Conservation (phyloP, 306 rosid genomes). For the Acacia crassicarpa region DNA sequence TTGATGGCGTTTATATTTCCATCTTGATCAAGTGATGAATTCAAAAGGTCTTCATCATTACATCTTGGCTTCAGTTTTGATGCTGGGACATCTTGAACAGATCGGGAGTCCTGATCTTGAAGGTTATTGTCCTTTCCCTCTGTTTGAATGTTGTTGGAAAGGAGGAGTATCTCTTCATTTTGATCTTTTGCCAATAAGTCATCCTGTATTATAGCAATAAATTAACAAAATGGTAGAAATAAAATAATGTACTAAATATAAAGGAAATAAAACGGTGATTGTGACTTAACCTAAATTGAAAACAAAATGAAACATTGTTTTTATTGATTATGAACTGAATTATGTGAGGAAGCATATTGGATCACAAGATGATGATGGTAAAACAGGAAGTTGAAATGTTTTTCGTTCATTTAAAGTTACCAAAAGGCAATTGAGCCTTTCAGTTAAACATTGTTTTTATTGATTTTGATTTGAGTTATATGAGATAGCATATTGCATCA, state of each 20-base stretch:
- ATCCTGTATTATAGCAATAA: not conserved
- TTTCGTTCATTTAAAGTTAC: not conserved
- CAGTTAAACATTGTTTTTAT: not conserved
- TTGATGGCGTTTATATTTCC: not conserved
- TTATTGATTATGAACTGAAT: not conserved
- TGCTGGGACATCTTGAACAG: not conserved
- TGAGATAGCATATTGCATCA: not conserved
- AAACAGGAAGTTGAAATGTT: not conserved
- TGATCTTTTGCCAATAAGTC: conserved; percentile 10
- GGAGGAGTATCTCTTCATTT: conserved; percentile 14
- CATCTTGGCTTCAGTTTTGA: not conserved
- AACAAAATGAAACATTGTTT: not conserved
- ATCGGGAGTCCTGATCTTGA: conserved; percentile 8
- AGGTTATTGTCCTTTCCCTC: conserved; percentile 6
- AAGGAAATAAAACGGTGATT: not conserved
- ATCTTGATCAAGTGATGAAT: not conserved
- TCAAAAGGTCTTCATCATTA: not conserved
- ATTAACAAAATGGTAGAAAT: conserved; percentile 4
- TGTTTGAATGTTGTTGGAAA: conserved; percentile 6
- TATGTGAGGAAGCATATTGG: not conserved
- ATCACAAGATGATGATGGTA: not conserved
- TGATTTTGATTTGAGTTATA: not conserved
- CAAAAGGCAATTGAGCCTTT: not conserved
- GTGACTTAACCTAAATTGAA: not conserved
- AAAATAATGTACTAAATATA: not conserved